Conservation (phyloP, 2,329 filamentous ascomycete genomes). For the Aspergillus ustus region DNA sequence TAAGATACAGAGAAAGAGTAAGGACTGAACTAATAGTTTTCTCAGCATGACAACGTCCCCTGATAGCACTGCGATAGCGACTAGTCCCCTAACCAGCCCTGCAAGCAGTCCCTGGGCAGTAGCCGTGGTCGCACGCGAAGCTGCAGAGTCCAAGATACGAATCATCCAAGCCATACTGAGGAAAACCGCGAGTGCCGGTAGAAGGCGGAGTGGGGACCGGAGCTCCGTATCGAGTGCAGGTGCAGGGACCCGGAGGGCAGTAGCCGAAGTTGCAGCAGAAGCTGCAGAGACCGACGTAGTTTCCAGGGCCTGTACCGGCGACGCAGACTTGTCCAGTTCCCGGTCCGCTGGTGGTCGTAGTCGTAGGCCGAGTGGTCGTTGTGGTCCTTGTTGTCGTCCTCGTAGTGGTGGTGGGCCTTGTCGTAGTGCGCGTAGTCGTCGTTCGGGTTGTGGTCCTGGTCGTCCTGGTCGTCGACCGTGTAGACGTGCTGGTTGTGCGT, state of each 20-base stretch:
- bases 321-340: conserved; percentile 28
- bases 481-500: background rate
- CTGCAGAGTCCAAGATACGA: conserved; percentile 53
- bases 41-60: no score
- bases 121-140: conserved; percentile 53
- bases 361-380: background rate
- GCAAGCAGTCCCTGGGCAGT: conserved; percentile 46
- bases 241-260: conserved; percentile 37
- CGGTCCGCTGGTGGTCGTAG: background rate
- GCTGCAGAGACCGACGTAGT: conserved; percentile 35
- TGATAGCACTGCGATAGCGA: no score
- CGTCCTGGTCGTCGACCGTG: background rate
- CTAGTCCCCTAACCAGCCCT: conserved; percentile 4
- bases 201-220: conserved; percentile 29
- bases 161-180: conserved; percentile 31
- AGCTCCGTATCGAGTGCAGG: conserved; percentile 32
- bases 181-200: conserved; percentile 26
- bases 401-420: background rate
- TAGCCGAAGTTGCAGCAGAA: conserved; percentile 39
- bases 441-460: background rate
- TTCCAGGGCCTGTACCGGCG: conserved; percentile 34
- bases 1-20: background rate
- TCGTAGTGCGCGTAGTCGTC: background rate
- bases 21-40: background rate
- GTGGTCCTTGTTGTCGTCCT: background rate